Conservation (phyloP, 2,329 filamentous ascomycete species). For the Trichoderma lentiforme region DNA sequence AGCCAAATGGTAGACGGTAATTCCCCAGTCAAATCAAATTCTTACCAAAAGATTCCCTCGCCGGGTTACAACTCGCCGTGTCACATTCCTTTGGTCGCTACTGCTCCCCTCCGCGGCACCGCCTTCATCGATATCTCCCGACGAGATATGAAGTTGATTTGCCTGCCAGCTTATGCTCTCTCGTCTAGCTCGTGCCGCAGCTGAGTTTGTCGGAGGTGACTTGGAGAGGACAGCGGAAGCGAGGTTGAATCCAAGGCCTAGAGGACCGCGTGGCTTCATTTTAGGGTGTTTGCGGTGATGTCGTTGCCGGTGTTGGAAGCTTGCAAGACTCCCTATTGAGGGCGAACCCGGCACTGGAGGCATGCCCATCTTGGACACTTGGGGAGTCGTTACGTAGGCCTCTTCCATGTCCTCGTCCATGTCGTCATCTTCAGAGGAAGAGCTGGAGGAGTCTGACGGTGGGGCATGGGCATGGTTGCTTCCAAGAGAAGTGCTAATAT, state of each 20-base stretch:
- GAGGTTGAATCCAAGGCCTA: slow-evolving; percentile 51
- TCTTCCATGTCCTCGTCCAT: slow-evolving; percentile 78
- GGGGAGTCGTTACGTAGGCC: slow-evolving; percentile 77
- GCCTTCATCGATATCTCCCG: slow-evolving; percentile 60
- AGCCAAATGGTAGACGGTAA: not conserved
- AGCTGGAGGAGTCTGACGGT: slow-evolving; percentile 74
- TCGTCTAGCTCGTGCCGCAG: slow-evolving; percentile 55
- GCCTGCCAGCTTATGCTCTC: slow-evolving; percentile 91
- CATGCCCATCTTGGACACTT: slow-evolving; percentile 60
- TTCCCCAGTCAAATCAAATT: slow-evolving; percentile 17
- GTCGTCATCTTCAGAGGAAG: slow-evolving; percentile 64
- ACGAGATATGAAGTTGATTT: slow-evolving; percentile 78
- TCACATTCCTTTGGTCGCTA: slow-evolving; percentile 68
- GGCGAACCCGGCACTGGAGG: slow-evolving; percentile 58
- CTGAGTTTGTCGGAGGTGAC: slow-evolving; percentile 63
- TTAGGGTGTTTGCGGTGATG: slow-evolving; percentile 66
- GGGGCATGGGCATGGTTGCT: slow-evolving; percentile 68
- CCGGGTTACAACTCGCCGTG: slow-evolving; percentile 77
- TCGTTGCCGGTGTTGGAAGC: slow-evolving; percentile 75
- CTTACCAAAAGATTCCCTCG: slow-evolving; percentile 83
- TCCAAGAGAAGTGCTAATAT: slow-evolving; percentile 73
- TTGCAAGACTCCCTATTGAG: slow-evolving; percentile 72
- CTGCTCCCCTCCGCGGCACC: slow-evolving; percentile 49
- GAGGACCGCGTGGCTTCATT: slow-evolving; percentile 48
- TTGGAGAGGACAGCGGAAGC: slow-evolving; percentile 53